phyloP scores from a whole-genome alignment of 768 basidiomycete genomes.

The Rubroboletus satanas region DNA sequence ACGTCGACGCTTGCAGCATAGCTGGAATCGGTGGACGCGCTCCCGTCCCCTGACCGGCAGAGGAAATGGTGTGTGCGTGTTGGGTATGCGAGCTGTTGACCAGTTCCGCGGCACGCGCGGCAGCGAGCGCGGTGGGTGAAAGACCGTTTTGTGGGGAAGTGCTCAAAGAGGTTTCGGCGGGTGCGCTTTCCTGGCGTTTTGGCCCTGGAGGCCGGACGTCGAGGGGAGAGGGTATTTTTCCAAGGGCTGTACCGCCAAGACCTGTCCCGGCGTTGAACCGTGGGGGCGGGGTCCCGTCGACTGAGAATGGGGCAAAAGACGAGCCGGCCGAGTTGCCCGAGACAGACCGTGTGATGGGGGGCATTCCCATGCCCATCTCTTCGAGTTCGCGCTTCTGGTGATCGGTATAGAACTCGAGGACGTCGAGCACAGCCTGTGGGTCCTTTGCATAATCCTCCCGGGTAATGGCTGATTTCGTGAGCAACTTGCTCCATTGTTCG shows the following conservation, averaged over 20 bases:
- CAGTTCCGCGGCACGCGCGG: slow-evolving; percentile 59
- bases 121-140: slow-evolving; percentile 43
- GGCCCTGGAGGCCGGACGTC: slow-evolving; percentile 34
- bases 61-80: slow-evolving; percentile 40
- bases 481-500: slow-evolving; percentile 95
- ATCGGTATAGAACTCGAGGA: slow-evolving; percentile 97
- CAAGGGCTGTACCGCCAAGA: slow-evolving; percentile 62
- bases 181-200: slow-evolving; percentile 47
- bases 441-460: slow-evolving; percentile 96
- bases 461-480: slow-evolving; percentile 96
- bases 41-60: slow-evolving; percentile 24
- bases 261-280: slow-evolving; percentile 93
- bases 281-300: slow-evolving; percentile 48
- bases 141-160: slow-evolving; percentile 35
- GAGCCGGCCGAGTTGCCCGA: slow-evolving; percentile 17
- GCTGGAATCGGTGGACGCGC: slow-evolving; percentile 28
- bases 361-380: slow-evolving; percentile 43
- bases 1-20: slow-evolving; percentile 30
- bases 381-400: slow-evolving; percentile 94
- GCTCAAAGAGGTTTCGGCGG: slow-evolving; percentile 29
- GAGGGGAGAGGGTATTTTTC: slow-evolving; percentile 40
- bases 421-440: slow-evolving; percentile 95
- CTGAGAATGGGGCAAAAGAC: slow-evolving; percentile 36
- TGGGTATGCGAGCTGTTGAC: slow-evolving; percentile 51
- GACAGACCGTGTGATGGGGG: slow-evolving; percentile 22